Base-by-base conservation (phyloP, 495 filamentous ascomycete species). In the Penicillium pancosmium region DNA sequence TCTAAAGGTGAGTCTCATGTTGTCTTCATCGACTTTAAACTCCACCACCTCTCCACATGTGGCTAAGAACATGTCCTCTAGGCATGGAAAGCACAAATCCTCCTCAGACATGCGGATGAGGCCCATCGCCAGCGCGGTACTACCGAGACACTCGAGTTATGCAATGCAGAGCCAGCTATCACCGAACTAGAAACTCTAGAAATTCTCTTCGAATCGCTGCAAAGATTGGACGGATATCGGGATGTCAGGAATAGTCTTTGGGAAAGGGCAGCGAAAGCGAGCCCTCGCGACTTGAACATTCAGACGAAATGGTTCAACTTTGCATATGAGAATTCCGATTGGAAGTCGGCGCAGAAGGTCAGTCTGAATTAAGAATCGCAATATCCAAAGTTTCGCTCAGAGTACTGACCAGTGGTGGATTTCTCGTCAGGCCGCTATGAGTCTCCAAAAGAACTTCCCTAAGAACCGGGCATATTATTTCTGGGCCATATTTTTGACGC, bases 291-390 rank as follows among this genome's bases (percentile, higher is more conserved):
- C 57, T 71, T 76, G 51, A 73, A 76, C 5, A 66, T 87, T n/a
- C 78, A 84, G 52, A 74, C 70, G 60, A 72, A 73, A 50, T 86
- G 85, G 83, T 83, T 86, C 47, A 68, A 67, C 19, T 69, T 71
- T 16, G 76, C 77, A 12, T 80, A 83, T 52, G 69, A 79, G 23
- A 67, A 64, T 50, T 62, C 74, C 48, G 76, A 84, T 58, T 86
- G 82, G 79, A 81, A 80, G 57, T 80, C 79, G 9, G 84, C 85
- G 12, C 83, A 86, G 57, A 84, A 85, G 78, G 79, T 82, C 53
- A 40, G 73, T 65, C 10, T 7, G 18, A 54, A 5, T 0, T 21
- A 50, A 54, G 5, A 6, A 31, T 8, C 27, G 5, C 8, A 31
- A 1, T 4, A 4, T 16, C n/a, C 33, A 10, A 19, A 40, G 18